A percentile compares a stretch with the other conserved stretches of the same genome.
These are phyloP conservation scores for Eucalyptus cloeziana DNA, from an alignment of 345 rosid species.

Conservation along the genomic window DNA sequence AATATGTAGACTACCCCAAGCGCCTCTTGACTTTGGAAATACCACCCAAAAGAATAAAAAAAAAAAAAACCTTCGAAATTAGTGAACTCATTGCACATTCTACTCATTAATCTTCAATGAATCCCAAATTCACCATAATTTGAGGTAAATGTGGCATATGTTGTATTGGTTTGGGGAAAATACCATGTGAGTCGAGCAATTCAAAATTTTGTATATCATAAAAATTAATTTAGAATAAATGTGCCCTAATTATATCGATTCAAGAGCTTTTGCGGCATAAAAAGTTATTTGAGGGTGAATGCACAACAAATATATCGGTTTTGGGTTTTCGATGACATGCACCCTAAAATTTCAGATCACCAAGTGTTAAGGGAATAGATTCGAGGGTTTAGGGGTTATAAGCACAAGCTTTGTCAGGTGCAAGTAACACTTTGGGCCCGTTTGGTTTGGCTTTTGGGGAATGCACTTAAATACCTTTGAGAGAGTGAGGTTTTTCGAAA, in stretches of 20 bases:
- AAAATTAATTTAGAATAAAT: not conserved
- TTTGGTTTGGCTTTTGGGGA: too few species aligned
- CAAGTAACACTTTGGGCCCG: not conserved
- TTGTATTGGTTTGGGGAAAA: accelerated
- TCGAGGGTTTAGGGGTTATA: not conserved
- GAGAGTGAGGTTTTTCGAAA: too few species aligned
- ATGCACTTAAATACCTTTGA: too few species aligned
- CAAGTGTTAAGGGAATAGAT: not conserved
- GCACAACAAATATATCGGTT: accelerated
- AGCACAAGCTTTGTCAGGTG: not conserved
- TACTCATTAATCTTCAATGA: too few species aligned
- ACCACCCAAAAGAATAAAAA: not conserved
- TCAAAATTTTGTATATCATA: not conserved
- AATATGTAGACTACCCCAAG: not conserved
- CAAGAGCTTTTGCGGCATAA: not conserved
- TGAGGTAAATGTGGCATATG: not conserved
- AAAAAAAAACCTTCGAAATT: not conserved
- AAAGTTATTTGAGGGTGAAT: not conserved
- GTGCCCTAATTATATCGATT: accelerated
- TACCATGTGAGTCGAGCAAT: accelerated
- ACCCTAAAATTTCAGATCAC: not conserved
- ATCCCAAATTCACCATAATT: not conserved
- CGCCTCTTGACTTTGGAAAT: not conserved
- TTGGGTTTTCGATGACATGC: accelerated
- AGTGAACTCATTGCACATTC: not conserved